These are phyloP conservation scores for Acer campestre DNA, from an alignment of 345 rosid species.

Conservation along the genomic window DNA sequence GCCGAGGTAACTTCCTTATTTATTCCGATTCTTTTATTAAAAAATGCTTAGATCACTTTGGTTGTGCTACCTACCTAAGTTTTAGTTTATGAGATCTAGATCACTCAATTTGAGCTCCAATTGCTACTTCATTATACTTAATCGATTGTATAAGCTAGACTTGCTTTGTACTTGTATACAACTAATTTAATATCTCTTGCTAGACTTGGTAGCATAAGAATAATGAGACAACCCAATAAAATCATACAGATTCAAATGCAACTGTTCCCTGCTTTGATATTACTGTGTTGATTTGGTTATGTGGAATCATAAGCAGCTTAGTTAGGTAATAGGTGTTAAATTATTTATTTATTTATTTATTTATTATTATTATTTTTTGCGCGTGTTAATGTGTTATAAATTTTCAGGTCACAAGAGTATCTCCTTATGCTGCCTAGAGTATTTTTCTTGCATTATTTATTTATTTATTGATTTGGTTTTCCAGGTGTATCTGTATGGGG, in stretches of 20 bases:
- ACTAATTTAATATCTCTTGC: no score
- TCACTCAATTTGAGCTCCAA: not conserved
- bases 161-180: no score
- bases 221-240: not conserved
- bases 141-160: no score
- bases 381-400: not conserved
- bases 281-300: no score
- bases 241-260: conserved; percentile 3
- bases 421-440: not conserved
- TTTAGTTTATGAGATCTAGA: not conserved
- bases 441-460: not conserved
- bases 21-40: not conserved
- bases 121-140: no score
- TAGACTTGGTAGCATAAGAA: not conserved
- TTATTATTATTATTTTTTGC: not conserved
- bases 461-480: conserved; percentile 12
- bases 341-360: not conserved
- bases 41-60: no score
- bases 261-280: not conserved
- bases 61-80: conserved; percentile 3
- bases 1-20: conserved; percentile 56
- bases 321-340: no score
- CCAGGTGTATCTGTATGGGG: conserved; percentile 89
- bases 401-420: conserved; percentile 4
- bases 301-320: not conserved